Base-by-base conservation (phyloP, 768 basidiomycete genomes). In the Leccinum ochraceum region DNA sequence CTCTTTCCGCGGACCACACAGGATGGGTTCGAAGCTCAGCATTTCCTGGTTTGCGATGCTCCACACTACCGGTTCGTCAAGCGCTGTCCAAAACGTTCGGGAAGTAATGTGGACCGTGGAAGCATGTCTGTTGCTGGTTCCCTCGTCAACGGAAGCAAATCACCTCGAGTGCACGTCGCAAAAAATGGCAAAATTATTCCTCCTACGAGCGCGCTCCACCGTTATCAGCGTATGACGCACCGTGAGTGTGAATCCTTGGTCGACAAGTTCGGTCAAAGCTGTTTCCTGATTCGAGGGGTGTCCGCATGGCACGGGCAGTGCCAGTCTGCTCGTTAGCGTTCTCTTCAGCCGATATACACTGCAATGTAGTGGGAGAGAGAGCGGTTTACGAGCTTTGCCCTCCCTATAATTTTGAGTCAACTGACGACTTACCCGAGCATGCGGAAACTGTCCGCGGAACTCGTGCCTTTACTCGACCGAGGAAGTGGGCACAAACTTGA, bases 1-100 rank as follows among this genome's bases (percentile, higher is more conserved):
- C 24, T 11, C n/a, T 4, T 44, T 50, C 22, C 16, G 39, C 59
- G 1, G 50, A 49, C 26, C 5, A 56, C 70, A 48, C 57, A 59
- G 50, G 34, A 58, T 4, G 52, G 20, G 30, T 61, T 68, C 22
- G 34, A 49, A 46, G 58, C 54, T 4, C 52, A 51, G 51, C 53
- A 56, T 60, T 68, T 34, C 63, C 61, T 1, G 44, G 53, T 1
- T 60, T 61, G 6, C 54, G 44, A 52, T 50, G 17, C 11, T 56
- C 54, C 24, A 59, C 53, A 17, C n/a, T n/a, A 60, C 17, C 48
- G 56, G 50, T 62, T 63, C 24, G 51, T 60, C 59, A 54, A 57
- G 20, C 57, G 53, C 8, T 67, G 57, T 46, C 60, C 28, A 5
- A 46, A 44, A 46, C 44, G 44, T 20, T 6, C 8, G 9, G 44